Evolutionary conservation across 352 stramenopile genomes (phyloP), one percentile per base, ranked within the genome.

Genomic region (Pythium sukuiense): DNA sequence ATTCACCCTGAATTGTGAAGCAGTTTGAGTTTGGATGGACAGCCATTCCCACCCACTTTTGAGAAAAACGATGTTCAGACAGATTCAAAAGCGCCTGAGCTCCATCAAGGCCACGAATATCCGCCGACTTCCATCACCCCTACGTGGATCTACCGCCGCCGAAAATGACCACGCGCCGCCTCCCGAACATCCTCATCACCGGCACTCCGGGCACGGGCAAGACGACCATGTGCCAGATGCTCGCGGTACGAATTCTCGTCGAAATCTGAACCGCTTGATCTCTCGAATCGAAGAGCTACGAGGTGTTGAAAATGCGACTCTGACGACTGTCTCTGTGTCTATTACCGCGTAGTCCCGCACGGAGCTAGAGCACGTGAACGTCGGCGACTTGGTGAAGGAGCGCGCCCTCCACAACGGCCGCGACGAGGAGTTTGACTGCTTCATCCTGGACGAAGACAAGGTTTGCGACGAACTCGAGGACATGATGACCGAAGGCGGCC

Each of bases 401-500:
- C 76, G 87, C 55, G 69, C 77, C 1, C 83, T 94, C 52, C 88
- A 97, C 71, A 79, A 81, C 54, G 87, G 87, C 27, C 82, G 82
- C 48, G 96, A 99, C 65, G 93, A 98, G 61, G 83, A 97, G 56
- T 97, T 99, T 43, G 95, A 99, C 72, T 98, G 93, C 55, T 96
- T 98, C 61, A 88, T 99, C 64, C 81, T 99, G 39, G 94, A 99
- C 61, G 97, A 99, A 66, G 96, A 99, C 71, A 99, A 98, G 76
- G 84, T 99, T 1, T 87, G 96, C 30, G 97, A 99, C 76, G 77
- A 95, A 46, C 88, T 99, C 76, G 96, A 99, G 74, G 84, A 91
- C 13, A 78, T 96, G 45, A 88, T 98, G 85, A 64, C 70, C n/a
- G 80, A 92, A 49, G 93, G 93, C 45, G 93, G 91, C 45, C 77